Evolutionary conservation across 305 asterid species (phyloP), one percentile per base, ranked within the genome.

Genomic region (Nicotiana rustica): DNA sequence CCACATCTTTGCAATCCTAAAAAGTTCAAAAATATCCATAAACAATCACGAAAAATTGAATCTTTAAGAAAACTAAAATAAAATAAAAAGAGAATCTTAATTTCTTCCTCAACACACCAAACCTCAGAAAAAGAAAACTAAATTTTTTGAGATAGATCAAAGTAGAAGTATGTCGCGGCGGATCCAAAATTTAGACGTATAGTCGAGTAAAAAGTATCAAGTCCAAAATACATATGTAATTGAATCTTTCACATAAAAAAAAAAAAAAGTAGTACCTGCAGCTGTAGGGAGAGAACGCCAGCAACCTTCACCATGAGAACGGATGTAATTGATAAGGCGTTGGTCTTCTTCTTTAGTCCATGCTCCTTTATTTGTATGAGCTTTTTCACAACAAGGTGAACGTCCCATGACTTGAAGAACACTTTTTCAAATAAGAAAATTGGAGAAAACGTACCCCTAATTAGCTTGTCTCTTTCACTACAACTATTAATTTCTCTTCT

Each of bases 1-100:
- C 99, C 99, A 69, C 99, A 95, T 84, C 99, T 89, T n/a, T 90
- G 90, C 92, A 95, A 87, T 25, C 99, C 99, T 95, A 61, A 12
- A 71, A 19, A 36, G 14, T 73, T 33, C 21, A 55, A 56, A 19
- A 10, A 9, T 25, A 25, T 18, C 21, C 12, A 76, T 60, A 52
- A 59, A 38, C 41, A 60, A n/a, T 41, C 18, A 60, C 1, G 2
- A 31, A 19, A 70, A 80, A 44, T 8, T 68, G 60, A 60, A 38
- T 17, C 61, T 33, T 59, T 21, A 59, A 41, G 1, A 35, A 57
- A 21, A 6, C 25, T 25, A 25, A 25, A 25, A 38, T 9, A 14
- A 6, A 25, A 82, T 10, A 33, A 60, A n/a, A 41, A 12, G 21
- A 13, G 36, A 47, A 49, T 71, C 38, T 49, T 31, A 31, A 31